Evolutionary conservation across 1,284 basidiomycete genomes (phyloP), one percentile per base, ranked within the genome.

Genomic region (Ustilago bromivora): DNA sequence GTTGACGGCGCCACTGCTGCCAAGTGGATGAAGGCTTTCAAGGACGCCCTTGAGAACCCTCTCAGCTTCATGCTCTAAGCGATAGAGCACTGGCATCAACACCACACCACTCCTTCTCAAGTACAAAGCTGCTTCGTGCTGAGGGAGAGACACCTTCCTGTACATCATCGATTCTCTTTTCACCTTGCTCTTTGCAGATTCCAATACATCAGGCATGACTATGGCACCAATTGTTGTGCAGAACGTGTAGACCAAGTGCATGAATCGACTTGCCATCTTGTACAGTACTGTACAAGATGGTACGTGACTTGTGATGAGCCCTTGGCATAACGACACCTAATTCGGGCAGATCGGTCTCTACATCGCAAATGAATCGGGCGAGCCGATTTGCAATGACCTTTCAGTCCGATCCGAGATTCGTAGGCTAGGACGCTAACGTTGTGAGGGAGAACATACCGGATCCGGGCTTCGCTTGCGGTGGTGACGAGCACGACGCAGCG

Each of bases 21-120:
- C 32, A 78, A 68, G 65, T 85, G 86, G 86, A 84, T 98, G 89
- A 88, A 92, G 78, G 94, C 95, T 31, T 98, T 99, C 91, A 98
- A 95, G 89, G 92, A 94, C 55, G 98, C 96, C 88, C 89, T 99
- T 76, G 97, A 99, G 90, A 97, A 98, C 88, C 95, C 96, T 61
- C 88, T 97, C 84, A 80, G 78, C 62, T 83, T 83, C 53, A 83
- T 83, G 81, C 80, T 83, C 57, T 83, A 71, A 72, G 57, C 36
- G 11, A 6, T 4, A 13, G 8, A n/a, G 23, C 23, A 40, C 19
- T 36, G 11, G 13, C 32, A 32, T 19, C 19, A 51, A 47, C 40
- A 40, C 43, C 43, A 46, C 19, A 46, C 43, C 43, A 46, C 43
- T 32, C 28, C 15, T 11, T 28, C 31, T 32, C 49, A 13, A 32